Percentiles rank a stretch among this genome's conserved stretches.
phyloP scores from a whole-genome alignment of 805 yeast genomes.

The Metschnikowia aberdeeniae region DNA sequence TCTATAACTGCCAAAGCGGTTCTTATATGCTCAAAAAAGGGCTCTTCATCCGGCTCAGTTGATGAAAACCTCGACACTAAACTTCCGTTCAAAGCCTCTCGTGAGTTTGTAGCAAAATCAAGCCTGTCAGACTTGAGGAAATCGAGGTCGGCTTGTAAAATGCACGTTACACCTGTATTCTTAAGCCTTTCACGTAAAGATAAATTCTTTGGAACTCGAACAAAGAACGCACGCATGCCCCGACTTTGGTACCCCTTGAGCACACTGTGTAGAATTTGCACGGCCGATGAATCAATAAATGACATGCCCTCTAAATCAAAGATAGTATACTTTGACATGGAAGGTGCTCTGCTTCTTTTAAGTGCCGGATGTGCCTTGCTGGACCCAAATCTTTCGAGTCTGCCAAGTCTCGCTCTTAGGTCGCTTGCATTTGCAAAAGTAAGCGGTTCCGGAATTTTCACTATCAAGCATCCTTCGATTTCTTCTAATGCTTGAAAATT shows the following conservation, averaged over 20 bases:
- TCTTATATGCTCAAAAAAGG: constrained; percentile 3
- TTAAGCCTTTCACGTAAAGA: constrained; percentile 27
- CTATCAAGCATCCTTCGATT: constrained; percentile 41
- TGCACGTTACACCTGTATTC: constrained; percentile 27
- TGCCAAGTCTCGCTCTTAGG: constrained; percentile 32
- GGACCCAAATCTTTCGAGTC: constrained; percentile 43
- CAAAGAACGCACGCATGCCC: constrained; percentile 31
- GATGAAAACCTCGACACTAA: background rate
- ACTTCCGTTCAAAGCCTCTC: background rate
- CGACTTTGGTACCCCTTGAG: constrained; percentile 28
- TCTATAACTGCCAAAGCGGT: constrained; percentile 1
- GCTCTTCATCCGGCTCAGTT: background rate
- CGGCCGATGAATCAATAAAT: constrained; percentile 40
- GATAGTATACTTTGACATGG: constrained; percentile 39
- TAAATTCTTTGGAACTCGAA: constrained; percentile 27
- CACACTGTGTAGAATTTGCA: constrained; percentile 31
- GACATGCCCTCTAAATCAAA: constrained; percentile 43
- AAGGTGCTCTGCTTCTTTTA: constrained; percentile 30
- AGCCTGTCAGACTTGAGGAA: constrained; percentile 11
- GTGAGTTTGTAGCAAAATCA: constrained; percentile 2
- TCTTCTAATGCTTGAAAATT: constrained; percentile 38
- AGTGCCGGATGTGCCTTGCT: constrained; percentile 42
- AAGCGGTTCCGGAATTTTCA: constrained; percentile 42
- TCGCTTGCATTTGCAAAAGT: constrained; percentile 42
- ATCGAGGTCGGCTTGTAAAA: constrained; percentile 25